Evolutionary conservation across 176 grass and related monocot genomes (phyloP), one percentile per base, ranked within the genome.

Genomic region (Carex cristatella): DNA sequence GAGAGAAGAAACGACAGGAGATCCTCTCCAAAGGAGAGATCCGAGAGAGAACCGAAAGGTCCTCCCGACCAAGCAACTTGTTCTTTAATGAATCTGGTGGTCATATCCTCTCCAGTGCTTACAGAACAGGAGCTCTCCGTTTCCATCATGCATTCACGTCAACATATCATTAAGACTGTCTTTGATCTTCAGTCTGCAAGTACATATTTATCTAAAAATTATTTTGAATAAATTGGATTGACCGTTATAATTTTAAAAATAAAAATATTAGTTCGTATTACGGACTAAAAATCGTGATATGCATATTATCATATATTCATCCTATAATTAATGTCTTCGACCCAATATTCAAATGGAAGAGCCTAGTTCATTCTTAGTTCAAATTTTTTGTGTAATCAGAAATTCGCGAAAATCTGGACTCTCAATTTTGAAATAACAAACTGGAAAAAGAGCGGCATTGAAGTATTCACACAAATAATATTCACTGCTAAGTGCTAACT

Each of bases 41-140:
- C 38, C 9, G 53, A 59, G 76, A 58, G 4, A 33, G 9, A 63
- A 82, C 32, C 37, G 61, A 67, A 68, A 83, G 63, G 11, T 4
- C 46, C 73, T 77, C 63, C 79, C 79, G 57, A 81, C 32, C 32
- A 63, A 77, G 73, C 73, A 56, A 30, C 72, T 55, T 13, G 46
- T n/a, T 28, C 10, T 54, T 76, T 76, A 76, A 54, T 23, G 16
- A 6, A 11, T 53, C 4, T 0, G n/a, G 7, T 7, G 3, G 12
- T 23, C 23, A 23, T 23, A 30, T 7, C 18, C 72, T 76, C 72
- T 76, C 72, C 48, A 30, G 44, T 76, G 3, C 2, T 63, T 6
- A 40, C 38, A 16, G 4, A 5, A 32, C 48, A 2, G 74, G 74
- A 58, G 51, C 30, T 16, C 13, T 78, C 74, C 28, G 12, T 32